Evolutionary conservation across 345 rosid species (phyloP).

Genomic region (Crucihimalaya himalaica): DNA sequence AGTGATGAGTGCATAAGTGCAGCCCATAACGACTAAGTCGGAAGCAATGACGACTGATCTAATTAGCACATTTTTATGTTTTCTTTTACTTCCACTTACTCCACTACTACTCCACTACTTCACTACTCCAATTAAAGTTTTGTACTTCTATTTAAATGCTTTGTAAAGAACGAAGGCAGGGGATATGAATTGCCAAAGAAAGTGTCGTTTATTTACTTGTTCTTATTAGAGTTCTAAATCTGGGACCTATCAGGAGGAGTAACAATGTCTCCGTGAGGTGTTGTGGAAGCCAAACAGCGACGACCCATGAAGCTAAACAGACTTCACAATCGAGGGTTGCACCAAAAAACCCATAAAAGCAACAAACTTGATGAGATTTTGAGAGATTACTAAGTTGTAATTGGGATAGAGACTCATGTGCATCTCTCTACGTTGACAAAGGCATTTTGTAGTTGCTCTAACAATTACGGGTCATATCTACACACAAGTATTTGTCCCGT

Average conservation of each 20-base stretch:
- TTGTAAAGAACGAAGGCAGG: too few relatives aligned
- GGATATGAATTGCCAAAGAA: too few relatives aligned
- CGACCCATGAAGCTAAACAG: conserved; percentile 55
- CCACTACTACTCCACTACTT: too few relatives aligned
- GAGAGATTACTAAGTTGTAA: conserved; percentile 73
- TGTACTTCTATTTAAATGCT: too few relatives aligned
- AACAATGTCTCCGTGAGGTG: conserved; percentile 53
- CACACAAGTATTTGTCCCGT: conserved; percentile 80
- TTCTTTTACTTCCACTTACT: too few relatives aligned
- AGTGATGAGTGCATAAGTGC: too few relatives aligned
- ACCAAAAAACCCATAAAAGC: conserved; percentile 42
- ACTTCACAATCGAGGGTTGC: conserved; percentile 48
- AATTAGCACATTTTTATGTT: too few relatives aligned
- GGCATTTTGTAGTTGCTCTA: conserved; percentile 88
- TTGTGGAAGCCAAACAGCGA: conserved; percentile 50
- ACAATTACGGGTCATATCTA: conserved; percentile 74
- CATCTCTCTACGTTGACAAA: conserved; percentile 87
- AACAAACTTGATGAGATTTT: conserved; percentile 54
- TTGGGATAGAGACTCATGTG: conserved; percentile 96
- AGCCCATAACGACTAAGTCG: too few relatives aligned
- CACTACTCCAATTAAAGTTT: too few relatives aligned
- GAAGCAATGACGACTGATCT: too few relatives aligned
- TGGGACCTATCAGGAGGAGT: conserved; percentile 50
- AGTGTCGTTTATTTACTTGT: too few relatives aligned
- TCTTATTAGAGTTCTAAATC: too few relatives aligned